phyloP scores from a whole-genome alignment of 192 early-diverging fungal species.

The Backusella tarrabulga region DNA sequence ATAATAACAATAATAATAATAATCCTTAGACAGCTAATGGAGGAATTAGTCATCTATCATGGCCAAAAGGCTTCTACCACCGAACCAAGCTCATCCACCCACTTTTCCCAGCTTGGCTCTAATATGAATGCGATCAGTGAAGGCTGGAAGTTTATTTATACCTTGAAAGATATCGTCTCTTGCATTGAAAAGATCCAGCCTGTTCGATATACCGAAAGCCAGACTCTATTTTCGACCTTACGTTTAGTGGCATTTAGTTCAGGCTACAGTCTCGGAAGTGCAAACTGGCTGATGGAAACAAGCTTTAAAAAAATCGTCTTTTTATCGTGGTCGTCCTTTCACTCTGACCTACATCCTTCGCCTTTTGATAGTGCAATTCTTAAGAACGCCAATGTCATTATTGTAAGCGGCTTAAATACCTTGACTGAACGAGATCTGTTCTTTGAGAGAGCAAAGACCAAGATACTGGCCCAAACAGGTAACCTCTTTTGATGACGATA shows the following conservation, averaged over 20 bases:
- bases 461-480: conserved; percentile 42
- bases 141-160: conserved; percentile 50
- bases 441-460: conserved; percentile 35
- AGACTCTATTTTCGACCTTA: conserved; percentile 18
- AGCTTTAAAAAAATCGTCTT: conserved; percentile 53
- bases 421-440: conserved; percentile 17
- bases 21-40: conserved; percentile 52
- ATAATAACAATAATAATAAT: conserved; percentile 2
- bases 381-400: conserved; percentile 40
- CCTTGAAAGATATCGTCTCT: conserved; percentile 50
- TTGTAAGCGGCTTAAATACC: conserved; percentile 41
- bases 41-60: conserved; percentile 57
- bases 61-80: conserved; percentile 20
- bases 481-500: background rate
- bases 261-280: conserved; percentile 69
- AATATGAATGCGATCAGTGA: background rate
- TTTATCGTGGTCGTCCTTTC: conserved; percentile 45
- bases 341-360: conserved; percentile 46
- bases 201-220: conserved; percentile 54
- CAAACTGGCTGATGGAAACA: conserved; percentile 73
- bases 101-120: conserved; percentile 9
- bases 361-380: conserved; percentile 45
- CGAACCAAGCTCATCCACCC: background rate
- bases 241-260: conserved; percentile 63
- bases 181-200: conserved; percentile 62